Base-by-base conservation (phyloP, 1,284 basidiomycete species). In the Coniophora puteana region DNA sequence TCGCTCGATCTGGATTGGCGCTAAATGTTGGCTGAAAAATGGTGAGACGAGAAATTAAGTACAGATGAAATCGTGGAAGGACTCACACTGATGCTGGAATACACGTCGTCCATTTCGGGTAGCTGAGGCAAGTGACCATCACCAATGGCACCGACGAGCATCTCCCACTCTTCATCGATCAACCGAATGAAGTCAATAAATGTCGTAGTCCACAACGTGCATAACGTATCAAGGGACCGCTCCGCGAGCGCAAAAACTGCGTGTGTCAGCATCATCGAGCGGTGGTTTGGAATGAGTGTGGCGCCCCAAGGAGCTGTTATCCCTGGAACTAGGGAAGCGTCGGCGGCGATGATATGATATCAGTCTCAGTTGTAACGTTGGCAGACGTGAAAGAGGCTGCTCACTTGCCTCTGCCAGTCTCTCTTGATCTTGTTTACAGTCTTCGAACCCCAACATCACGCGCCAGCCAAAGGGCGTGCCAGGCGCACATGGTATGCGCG, bases 1-100 rank as follows among this genome's bases (percentile, higher is more conserved):
- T 34, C n/a, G 49, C 52, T 6, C 44, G 51, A 5, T 45, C 38
- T 1, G 51, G 51, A n/a, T 42, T 8, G 4, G 38, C 30, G 17
- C 20, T 4, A 54, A 33, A 1, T 47, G 43, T 8, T 8, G 35
- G 20, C 38, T 4, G 8, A 21, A 12, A 20, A 31, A 49, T 50
- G 25, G 10, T n/a, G 8, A 28, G 0, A 3, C 30, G 44, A 5
- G 29, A 29, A 26, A 27, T 1, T 10, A 13, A 10, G 16, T 10
- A 4, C 12, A 13, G 5, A 12, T 5, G 17, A 4, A n/a, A 10
- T 1, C 3, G 2, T 12, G 14, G 37, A 33, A 36, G 30, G 38
- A 49, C 30, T 47, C 32, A 14, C 49, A 32, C 17, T 46, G 27
- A 10, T 22, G n/a, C 20, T 12, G 34, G n/a, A n/a, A n/a, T n/a